These are phyloP conservation scores for Aspergillus pseudoviridinutans DNA, from an alignment of 2,329 filamentous ascomycete species.

Conservation along the genomic window DNA sequence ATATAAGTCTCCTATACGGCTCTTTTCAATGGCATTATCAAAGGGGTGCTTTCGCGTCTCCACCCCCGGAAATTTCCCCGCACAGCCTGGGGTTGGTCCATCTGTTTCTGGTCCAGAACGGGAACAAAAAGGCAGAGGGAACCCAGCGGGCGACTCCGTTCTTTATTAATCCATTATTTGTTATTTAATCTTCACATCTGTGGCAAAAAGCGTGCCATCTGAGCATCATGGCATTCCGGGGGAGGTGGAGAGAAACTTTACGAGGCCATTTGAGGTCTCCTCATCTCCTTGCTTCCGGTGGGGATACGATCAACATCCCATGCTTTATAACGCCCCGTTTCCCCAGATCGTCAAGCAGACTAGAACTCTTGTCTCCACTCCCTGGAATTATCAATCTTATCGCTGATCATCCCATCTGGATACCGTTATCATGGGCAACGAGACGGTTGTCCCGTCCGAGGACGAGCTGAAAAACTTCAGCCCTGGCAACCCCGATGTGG, in stretches of 20 bases:
- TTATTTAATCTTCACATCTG: too few species aligned
- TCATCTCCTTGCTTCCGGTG: not conserved
- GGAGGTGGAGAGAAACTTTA: not conserved
- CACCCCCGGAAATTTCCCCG: not conserved
- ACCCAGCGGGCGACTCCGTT: too few species aligned
- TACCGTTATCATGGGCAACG: not conserved
- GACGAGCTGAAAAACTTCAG: not conserved
- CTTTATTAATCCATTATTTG: not conserved
- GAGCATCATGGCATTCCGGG: not conserved
- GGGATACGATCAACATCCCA: not conserved
- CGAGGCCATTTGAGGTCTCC: not conserved
- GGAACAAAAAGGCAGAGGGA: too few species aligned
- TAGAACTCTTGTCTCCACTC: not conserved
- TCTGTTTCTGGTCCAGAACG: too few species aligned
- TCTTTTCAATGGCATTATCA: too few species aligned
- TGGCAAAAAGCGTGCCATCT: not conserved
- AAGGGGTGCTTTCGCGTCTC: not conserved
- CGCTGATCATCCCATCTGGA: not conserved
- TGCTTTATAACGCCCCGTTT: not conserved
- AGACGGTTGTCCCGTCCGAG: not conserved
- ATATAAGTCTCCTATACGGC: not conserved
- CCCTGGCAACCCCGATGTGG: not conserved
- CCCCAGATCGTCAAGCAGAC: not conserved
- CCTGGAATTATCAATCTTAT: not conserved
- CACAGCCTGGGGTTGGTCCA: not conserved